phyloP scores from a whole-genome alignment of 2,329 filamentous ascomycete species.

The Fusarium buharicum region DNA sequence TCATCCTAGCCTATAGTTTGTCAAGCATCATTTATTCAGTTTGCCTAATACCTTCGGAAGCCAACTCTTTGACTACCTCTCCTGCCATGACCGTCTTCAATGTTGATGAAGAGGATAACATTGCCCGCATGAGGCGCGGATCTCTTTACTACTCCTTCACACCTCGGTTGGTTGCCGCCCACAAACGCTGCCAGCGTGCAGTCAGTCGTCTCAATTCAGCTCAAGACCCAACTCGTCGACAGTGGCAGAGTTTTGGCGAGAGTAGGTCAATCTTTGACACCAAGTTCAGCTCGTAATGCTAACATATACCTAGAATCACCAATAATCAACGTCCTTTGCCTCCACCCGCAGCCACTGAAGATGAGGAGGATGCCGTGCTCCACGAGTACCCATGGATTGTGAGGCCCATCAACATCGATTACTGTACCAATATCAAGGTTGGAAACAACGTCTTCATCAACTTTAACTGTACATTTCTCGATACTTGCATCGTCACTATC shows the following conservation, averaged over 20 bases:
- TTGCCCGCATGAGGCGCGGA: slow-evolving; percentile 68
- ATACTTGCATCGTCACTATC: slow-evolving; percentile 79
- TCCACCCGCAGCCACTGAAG: slow-evolving; percentile 62
- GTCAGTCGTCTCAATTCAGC: slow-evolving; percentile 72
- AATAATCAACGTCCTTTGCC: slow-evolving; percentile 72
- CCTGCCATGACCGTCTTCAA: slow-evolving; percentile 25
- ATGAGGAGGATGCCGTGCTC: slow-evolving; percentile 73
- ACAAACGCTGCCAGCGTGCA: slow-evolving; percentile 71
- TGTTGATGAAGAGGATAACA: slow-evolving; percentile 59
- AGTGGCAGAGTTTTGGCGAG: slow-evolving; percentile 74
- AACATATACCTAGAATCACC: slow-evolving; percentile 61
- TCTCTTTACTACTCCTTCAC: slow-evolving; percentile 81
- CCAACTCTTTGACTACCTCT: fast-evolving
- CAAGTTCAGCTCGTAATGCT: background rate
- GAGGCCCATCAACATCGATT: slow-evolving; percentile 76
- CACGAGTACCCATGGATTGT: slow-evolving; percentile 75
- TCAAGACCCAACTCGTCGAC: slow-evolving; percentile 68
- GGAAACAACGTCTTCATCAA: slow-evolving; percentile 80
- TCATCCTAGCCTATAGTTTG: background rate
- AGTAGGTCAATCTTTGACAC: slow-evolving; percentile 61
- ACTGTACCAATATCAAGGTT: slow-evolving; percentile 75
- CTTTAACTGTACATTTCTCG: slow-evolving; percentile 78
- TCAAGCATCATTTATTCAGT: too few relatives aligned
- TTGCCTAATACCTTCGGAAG: too few relatives aligned
- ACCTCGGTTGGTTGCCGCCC: slow-evolving; percentile 71